Base-by-base conservation (phyloP, 129 eudicot genomes). In the Artemisia argyi region DNA sequence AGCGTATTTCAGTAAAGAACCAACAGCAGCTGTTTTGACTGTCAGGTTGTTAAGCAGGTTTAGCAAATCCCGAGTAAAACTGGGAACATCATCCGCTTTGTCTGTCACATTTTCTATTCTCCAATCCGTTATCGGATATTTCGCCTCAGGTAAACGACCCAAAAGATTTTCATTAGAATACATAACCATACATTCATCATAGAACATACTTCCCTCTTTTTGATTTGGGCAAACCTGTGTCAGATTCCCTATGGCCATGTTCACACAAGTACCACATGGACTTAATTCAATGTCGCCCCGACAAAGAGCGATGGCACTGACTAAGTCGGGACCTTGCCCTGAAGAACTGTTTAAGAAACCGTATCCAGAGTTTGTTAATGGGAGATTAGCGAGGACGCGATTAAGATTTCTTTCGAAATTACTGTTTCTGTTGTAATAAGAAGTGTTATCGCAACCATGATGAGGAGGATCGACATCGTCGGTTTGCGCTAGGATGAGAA, bases 271-370 rank as follows among this genome's bases (percentile, higher is more conserved):
- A 47, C 42, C 18, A 66, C 71, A 66, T 47, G 44, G 3, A 47
- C 0, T 20, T 7, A 0, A 0, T 15, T 66, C 69, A 0, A 28
- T 46, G 71, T 66, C 57, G 3, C 57, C 71, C 11, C 71, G 57
- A 11, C 71, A 66, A 47, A 66, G 71, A 13, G 35, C 71, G 11
- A 66, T 66, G 39, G 56, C 56, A 11, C 49, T 9, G 17, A 18
- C 71, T 13, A 11, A 14, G 11, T 66, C 35, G 11, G 71, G 18
- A 49, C 11, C 7, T 7, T 11, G 39, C 7, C 71, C 58, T 11
- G 42, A 66, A 66, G 57, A 46, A 18, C 42, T 66, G 17, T 66
- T 66, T 39, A 66, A 66, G 57, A 48, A 66, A 18, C 71, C 71
- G 17, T 48, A 46, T 1, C 71, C 71, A 7, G 71, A 66, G 57